Percentiles rank a stretch among this genome's conserved stretches.
Evolutionary conservation across 1,284 basidiomycete species (phyloP).

Genomic region (Ceratorhiza oryzae-sativae): DNA sequence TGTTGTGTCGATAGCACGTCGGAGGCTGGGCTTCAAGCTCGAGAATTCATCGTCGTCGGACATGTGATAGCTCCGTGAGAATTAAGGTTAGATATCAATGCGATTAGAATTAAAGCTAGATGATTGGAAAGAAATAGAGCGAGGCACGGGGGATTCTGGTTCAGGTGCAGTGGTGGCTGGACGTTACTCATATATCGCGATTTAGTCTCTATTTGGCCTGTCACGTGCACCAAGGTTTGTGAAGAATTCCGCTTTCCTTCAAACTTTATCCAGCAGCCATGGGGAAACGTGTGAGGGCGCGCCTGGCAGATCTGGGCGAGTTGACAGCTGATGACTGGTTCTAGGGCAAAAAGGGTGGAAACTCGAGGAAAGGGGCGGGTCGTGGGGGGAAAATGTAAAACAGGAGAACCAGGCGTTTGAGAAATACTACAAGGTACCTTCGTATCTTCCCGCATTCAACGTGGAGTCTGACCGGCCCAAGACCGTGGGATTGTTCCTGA

Average conservation of each 20-base stretch:
- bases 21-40: conserved; percentile 14
- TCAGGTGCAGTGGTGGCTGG: neutral
- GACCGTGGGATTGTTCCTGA: conserved; percentile 71
- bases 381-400: conserved; percentile 46
- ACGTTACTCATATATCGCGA: neutral
- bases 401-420: conserved; percentile 78
- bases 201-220: neutral
- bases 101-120: neutral
- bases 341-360: conserved; percentile 7
- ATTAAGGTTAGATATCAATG: neutral
- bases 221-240: conserved; percentile 23
- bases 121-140: neutral
- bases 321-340: neutral
- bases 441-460: too few species aligned
- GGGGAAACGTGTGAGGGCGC: conserved; percentile 33
- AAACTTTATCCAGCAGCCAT: neutral
- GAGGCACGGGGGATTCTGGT: neutral
- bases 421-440: conserved; percentile 69
- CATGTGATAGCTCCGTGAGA: neutral
- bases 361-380: neutral
- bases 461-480: too few species aligned
- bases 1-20: conserved; percentile 19
- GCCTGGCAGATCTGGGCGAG: neutral
- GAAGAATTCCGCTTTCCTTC: neutral
- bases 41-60: conserved; percentile 31